These are phyloP conservation scores for Candida tallmaniae DNA, from an alignment of 805 yeast genomes.

Conservation along the genomic window DNA sequence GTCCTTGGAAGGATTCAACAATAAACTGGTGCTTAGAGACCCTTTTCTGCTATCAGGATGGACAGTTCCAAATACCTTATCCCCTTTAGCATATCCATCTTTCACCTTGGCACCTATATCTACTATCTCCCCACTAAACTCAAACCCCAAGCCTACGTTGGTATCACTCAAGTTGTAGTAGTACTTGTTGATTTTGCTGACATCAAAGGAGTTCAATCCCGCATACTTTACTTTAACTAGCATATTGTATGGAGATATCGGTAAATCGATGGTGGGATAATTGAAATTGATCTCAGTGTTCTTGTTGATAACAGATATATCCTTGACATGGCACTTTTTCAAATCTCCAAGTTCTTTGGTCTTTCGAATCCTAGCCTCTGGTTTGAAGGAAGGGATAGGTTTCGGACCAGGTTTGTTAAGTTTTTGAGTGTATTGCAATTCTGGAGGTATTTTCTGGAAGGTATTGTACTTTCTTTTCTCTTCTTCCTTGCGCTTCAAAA, in stretches of 20 bases:
- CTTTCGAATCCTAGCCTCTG: neutral
- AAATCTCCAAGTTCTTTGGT: constrained; percentile 40
- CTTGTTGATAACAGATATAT: constrained; percentile 41
- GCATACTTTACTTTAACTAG: constrained; percentile 57
- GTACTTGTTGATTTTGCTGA: constrained; percentile 55
- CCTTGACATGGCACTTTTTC: constrained; percentile 46
- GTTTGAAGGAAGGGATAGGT: constrained; percentile 1
- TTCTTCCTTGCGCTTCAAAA: constrained; percentile 22
- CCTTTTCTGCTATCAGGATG: constrained; percentile 53
- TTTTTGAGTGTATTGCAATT: constrained; percentile 27
- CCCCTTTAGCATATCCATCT: constrained; percentile 46
- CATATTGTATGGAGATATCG: constrained; percentile 43
- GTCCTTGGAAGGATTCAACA: constrained; percentile 51
- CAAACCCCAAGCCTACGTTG: constrained; percentile 64
- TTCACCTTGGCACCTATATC: constrained; percentile 45
- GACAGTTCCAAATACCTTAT: constrained; percentile 59
- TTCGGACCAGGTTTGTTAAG: constrained; percentile 12
- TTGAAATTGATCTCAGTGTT: constrained; percentile 49
- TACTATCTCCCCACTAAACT: constrained; percentile 57
- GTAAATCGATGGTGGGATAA: constrained; percentile 45
- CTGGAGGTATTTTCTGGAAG: constrained; percentile 40
- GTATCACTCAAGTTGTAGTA: constrained; percentile 47
- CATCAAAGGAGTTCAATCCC: constrained; percentile 63
- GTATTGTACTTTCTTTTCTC: constrained; percentile 25
- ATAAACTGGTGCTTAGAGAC: constrained; percentile 51